These are phyloP conservation scores for Hibiscus mutabilis DNA, from an alignment of 345 rosid species.

Conservation along the genomic window DNA sequence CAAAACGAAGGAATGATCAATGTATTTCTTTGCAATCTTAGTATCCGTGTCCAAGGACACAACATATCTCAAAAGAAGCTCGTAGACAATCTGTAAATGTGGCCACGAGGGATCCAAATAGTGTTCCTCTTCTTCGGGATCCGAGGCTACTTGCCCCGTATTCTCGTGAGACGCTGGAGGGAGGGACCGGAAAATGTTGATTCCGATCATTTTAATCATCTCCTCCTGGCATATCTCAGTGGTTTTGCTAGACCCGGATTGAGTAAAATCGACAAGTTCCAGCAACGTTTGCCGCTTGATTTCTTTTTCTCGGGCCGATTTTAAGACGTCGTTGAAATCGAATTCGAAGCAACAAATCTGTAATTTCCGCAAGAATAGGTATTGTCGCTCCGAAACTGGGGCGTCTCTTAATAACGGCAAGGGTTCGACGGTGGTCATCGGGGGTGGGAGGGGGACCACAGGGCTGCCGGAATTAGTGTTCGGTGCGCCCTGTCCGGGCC, in stretches of 20 bases:
- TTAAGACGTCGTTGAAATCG: conserved; percentile 51
- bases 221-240: not conserved
- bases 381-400: conserved; percentile 50
- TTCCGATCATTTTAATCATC: conserved; percentile 65
- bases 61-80: conserved; percentile 15
- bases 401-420: conserved; percentile 65
- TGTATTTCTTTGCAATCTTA: not conserved
- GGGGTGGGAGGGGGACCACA: conserved; percentile 36
- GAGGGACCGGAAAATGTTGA: conserved; percentile 60
- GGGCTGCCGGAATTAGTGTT: conserved; percentile 19
- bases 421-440: conserved; percentile 59
- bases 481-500: conserved; percentile 19
- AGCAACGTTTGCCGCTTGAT: conserved; percentile 16
- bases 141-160: conserved; percentile 62
- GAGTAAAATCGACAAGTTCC: not conserved
- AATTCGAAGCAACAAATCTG: conserved; percentile 75
- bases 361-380: conserved; percentile 55
- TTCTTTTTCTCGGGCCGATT: conserved; percentile 65
- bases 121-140: conserved; percentile 84
- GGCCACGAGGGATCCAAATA: conserved; percentile 84
- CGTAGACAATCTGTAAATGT: conserved; percentile 83
- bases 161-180: conserved; percentile 76
- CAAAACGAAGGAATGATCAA: not conserved
- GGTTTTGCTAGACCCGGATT: not conserved
- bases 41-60: not conserved